Conservation (phyloP, 2,329 filamentous ascomycete genomes). For the Arthrobotrys iridis region DNA sequence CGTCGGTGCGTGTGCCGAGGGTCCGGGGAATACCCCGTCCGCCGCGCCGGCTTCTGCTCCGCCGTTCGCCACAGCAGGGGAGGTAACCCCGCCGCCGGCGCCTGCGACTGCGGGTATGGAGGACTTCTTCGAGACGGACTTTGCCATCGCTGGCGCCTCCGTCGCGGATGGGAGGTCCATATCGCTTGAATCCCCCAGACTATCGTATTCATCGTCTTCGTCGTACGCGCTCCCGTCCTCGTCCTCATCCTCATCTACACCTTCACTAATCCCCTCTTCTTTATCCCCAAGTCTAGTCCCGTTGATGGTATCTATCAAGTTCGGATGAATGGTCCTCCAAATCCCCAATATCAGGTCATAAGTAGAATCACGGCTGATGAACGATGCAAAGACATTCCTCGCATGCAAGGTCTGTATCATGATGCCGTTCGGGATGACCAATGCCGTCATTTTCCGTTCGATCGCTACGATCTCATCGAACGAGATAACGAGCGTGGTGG, state of each 20-base stretch:
- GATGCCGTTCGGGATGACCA: conserved; percentile 96
- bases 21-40: conserved; percentile 80
- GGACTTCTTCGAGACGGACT: conserved; percentile 74
- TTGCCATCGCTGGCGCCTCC: conserved; percentile 62
- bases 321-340: conserved; percentile 96
- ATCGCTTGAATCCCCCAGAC: conserved; percentile 65
- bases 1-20: conserved; percentile 81
- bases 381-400: conserved; percentile 93
- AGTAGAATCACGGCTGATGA: conserved; percentile 91
- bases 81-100: conserved; percentile 60
- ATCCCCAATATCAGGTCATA: conserved; percentile 98
- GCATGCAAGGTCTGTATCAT: conserved; percentile 96
- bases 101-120: conserved; percentile 67
- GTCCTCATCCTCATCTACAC: conserved; percentile 82
- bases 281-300: conserved; percentile 80
- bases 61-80: conserved; percentile 60
- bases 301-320: conserved; percentile 73
- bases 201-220: conserved; percentile 70
- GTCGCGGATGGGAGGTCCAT: conserved; percentile 67
- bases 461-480: conserved; percentile 98
- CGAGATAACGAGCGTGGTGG: conserved; percentile 95
- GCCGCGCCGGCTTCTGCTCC: conserved; percentile 59
- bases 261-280: conserved; percentile 69
- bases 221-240: conserved; percentile 64
- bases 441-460: conserved; percentile 93